phyloP scores from a whole-genome alignment of 176 grass and related monocot genomes.

The Lolium rigidum region DNA sequence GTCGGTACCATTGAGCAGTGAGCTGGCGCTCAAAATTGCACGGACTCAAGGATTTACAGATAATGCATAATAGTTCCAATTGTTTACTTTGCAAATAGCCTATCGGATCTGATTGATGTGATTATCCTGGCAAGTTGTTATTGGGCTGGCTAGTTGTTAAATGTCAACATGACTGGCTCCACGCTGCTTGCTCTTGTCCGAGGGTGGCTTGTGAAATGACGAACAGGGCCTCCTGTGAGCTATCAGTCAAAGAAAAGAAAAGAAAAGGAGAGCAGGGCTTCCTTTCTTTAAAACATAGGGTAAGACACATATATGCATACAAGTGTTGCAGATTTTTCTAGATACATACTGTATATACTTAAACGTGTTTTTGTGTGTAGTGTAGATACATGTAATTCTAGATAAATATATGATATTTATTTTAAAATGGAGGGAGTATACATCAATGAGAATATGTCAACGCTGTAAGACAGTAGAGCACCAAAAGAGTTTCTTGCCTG shows the following conservation, averaged over 20 bases:
- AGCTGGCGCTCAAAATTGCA: neutral
- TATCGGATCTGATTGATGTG: neutral
- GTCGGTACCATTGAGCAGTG: neutral
- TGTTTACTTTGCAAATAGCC: neutral
- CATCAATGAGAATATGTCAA: too few species aligned
- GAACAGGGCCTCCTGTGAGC: neutral
- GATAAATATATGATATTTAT: too few species aligned
- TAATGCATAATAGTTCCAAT: neutral
- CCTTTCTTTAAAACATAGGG: neutral
- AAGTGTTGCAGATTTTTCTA: too few species aligned
- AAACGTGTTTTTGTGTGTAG: too few species aligned
- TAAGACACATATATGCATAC: neutral
- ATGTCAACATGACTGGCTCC: constrained; percentile 3
- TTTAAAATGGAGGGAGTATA: too few species aligned
- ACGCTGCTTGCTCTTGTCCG: constrained; percentile 12
- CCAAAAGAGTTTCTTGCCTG: too few species aligned
- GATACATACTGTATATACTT: too few species aligned
- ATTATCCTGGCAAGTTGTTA: neutral
- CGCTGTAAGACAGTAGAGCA: too few species aligned
- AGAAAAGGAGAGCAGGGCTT: neutral
- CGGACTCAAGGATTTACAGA: neutral
- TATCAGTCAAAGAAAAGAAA: neutral
- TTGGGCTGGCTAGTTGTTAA: too few species aligned
- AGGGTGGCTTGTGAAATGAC: neutral
- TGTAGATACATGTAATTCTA: too few species aligned